These are phyloP conservation scores for Eucalyptus sp. DNA, from an alignment of 345 rosid species.

Conservation along the genomic window DNA sequence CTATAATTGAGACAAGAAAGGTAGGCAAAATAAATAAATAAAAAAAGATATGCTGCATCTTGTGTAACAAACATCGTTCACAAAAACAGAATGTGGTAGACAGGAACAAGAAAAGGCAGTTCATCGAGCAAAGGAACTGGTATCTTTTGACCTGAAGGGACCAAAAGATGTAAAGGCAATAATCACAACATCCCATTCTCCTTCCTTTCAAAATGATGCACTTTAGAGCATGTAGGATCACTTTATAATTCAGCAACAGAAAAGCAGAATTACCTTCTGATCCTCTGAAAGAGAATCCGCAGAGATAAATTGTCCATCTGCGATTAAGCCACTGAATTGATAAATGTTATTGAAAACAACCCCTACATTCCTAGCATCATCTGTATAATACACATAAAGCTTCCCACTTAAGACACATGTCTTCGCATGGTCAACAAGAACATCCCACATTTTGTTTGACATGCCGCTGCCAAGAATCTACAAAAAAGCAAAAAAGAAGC, in stretches of 20 bases:
- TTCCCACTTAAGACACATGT: slow-evolving; percentile 78
- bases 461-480: slow-evolving; percentile 99
- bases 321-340: slow-evolving; percentile 69
- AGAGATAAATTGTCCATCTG: slow-evolving; percentile 55
- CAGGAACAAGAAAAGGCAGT: not conserved
- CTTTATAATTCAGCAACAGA: not conserved
- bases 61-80: not conserved
- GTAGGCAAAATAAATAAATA: not conserved
- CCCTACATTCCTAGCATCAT: slow-evolving; percentile 43
- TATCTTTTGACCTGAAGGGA: not conserved
- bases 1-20: not conserved
- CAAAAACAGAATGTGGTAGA: not conserved
- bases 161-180: not conserved
- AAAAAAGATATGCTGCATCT: not conserved
- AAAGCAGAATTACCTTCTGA: slow-evolving; percentile 54
- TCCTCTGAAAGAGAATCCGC: slow-evolving; percentile 67
- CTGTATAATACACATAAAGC: slow-evolving; percentile 74
- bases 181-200: not conserved
- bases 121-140: not conserved
- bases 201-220: not conserved
- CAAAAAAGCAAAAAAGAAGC: slow-evolving; percentile 1
- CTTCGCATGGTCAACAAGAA: slow-evolving; percentile 87
- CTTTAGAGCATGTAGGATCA: not conserved
- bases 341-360: slow-evolving; percentile 76
- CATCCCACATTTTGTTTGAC: slow-evolving; percentile 99